phyloP scores from a whole-genome alignment of 1,284 basidiomycete genomes.

The Inonotus hispidus region DNA sequence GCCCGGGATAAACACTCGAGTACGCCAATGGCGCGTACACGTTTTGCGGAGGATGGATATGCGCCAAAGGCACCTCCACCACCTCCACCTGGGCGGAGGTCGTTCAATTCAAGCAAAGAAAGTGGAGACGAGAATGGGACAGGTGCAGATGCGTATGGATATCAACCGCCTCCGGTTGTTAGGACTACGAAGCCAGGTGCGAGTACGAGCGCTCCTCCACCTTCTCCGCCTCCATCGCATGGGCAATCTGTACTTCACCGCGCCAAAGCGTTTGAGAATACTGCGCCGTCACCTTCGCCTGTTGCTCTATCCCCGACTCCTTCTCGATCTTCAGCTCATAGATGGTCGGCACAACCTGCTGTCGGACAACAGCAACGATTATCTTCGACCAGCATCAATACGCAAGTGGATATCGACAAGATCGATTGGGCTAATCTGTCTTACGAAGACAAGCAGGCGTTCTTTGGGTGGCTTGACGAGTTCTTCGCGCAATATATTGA shows the following conservation, averaged over 20 bases:
- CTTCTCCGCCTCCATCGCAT: neutral
- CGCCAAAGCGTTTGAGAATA: neutral
- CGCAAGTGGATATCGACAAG: conserved; percentile 14
- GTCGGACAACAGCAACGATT: neutral
- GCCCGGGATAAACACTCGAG: conserved; percentile 53
- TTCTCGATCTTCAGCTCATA: neutral
- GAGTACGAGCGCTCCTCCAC: neutral
- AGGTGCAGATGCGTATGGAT: neutral
- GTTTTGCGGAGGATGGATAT: conserved; percentile 35
- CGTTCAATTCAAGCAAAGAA: conserved; percentile 22
- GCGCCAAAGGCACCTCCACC: conserved; percentile 48
- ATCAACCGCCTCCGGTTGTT: conserved; percentile 8
- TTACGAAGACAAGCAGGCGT: conserved; percentile 57
- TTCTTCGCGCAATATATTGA: conserved; percentile 50
- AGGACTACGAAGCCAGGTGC: conserved; percentile 7
- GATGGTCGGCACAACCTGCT: neutral
- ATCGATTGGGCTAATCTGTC: conserved; percentile 70
- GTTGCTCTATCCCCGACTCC: neutral
- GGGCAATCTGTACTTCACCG: neutral
- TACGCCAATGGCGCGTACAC: conserved; percentile 52
- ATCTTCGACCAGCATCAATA: neutral
- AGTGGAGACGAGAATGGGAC: neutral
- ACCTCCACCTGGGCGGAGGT: conserved; percentile 34
- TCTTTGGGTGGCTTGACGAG: conserved; percentile 75
- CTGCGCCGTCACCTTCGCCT: neutral